Evolutionary conservation across 345 rosid species (phyloP).

Genomic region (Arabis alpina): DNA sequence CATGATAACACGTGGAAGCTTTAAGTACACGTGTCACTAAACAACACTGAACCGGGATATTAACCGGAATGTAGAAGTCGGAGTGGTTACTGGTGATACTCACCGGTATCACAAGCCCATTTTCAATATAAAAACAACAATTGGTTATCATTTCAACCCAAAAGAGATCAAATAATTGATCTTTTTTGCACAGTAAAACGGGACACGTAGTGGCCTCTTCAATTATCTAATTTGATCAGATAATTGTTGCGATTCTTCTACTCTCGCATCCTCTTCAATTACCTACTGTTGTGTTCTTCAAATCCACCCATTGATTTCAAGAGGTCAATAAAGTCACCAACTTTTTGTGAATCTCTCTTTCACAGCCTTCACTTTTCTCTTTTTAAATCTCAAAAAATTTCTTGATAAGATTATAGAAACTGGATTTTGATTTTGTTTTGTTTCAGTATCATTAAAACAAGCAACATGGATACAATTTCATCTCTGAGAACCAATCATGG

Average conservation of each 20-base stretch:
- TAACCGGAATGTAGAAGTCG: background rate
- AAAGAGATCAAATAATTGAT: too few species aligned
- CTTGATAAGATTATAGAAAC: conserved; percentile 11
- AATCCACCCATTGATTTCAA: background rate
- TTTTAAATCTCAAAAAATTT: background rate
- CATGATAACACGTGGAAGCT: background rate
- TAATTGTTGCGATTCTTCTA: too few species aligned
- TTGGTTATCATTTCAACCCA: too few species aligned
- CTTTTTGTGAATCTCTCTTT: conserved; percentile 9
- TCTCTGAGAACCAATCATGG: conserved; percentile 39
- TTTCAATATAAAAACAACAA: too few species aligned
- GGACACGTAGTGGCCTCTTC: too few species aligned
- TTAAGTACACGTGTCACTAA: conserved; percentile 31
- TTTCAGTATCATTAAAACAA: too few species aligned
- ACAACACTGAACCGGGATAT: background rate
- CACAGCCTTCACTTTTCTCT: background rate
- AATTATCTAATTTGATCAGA: too few species aligned
- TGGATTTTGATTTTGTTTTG: background rate
- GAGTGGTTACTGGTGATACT: too few species aligned
- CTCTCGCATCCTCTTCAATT: too few species aligned
- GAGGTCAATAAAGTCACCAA: conserved; percentile 30
- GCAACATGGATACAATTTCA: conserved; percentile 31
- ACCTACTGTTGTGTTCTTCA: conserved; percentile 1
- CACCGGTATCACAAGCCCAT: too few species aligned
- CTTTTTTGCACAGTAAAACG: too few species aligned